These are phyloP conservation scores for Aulographum hederae DNA, from an alignment of 2,329 filamentous ascomycete species.

Conservation along the genomic window DNA sequence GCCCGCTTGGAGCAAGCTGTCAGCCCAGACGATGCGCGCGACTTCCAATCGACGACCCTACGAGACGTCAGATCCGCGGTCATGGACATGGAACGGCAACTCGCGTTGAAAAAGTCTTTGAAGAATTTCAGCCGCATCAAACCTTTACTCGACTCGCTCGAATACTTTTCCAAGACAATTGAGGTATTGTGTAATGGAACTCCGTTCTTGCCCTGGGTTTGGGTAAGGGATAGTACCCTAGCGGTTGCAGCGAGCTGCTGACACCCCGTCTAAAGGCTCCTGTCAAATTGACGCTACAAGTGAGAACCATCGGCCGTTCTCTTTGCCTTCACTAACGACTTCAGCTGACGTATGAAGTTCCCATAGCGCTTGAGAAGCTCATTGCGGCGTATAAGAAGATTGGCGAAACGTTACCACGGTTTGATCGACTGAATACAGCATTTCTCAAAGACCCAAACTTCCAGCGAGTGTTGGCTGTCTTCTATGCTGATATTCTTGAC, in stretches of 20 bases:
- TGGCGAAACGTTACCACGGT: conserved; percentile 19
- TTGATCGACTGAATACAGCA: conserved; percentile 15
- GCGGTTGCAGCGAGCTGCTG: conserved; percentile 1
- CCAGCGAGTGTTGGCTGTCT: conserved; percentile 22
- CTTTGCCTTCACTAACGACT: too few species aligned
- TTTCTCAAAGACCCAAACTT: conserved; percentile 18
- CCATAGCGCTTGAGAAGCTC: conserved; percentile 23
- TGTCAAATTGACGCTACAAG: too few species aligned
- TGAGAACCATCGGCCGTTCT: too few species aligned
- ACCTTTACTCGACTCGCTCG: conserved; percentile 23
- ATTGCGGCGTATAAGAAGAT: conserved; percentile 23
- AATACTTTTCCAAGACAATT: conserved; percentile 23
- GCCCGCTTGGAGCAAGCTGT: conserved; percentile 9
- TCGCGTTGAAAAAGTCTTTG: conserved; percentile 19
- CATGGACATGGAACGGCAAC: conserved; percentile 19
- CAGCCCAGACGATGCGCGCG: conserved; percentile 6
- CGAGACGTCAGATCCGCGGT: conserved; percentile 20
- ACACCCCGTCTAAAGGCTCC: too few species aligned
- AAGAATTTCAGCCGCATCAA: conserved; percentile 26
- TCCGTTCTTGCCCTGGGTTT: conserved; percentile 26
- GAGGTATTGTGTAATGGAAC: conserved; percentile 29
- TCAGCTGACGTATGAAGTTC: conserved; percentile 14
- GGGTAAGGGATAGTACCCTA: conserved; percentile 15
- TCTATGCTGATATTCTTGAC: conserved; percentile 29
- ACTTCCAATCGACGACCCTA: conserved; percentile 16